These are phyloP conservation scores for Cucurbitaria berberidis DNA, from an alignment of 2,329 filamentous ascomycete genomes.

Conservation along the genomic window DNA sequence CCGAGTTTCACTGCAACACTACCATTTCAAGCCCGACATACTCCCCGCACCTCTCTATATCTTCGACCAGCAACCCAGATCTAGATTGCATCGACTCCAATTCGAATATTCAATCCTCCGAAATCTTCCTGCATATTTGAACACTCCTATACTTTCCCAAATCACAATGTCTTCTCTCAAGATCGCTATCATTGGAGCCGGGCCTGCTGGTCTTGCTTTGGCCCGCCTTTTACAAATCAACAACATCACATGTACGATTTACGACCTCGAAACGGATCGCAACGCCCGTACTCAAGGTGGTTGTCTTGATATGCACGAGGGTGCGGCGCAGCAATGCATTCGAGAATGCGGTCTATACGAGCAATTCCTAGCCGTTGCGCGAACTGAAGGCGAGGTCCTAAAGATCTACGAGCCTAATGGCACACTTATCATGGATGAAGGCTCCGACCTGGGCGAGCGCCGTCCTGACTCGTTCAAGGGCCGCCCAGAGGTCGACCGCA, in stretches of 20 bases:
- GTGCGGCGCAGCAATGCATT: slow-evolving; percentile 57
- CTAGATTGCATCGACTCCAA: background rate
- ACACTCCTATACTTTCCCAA: background rate
- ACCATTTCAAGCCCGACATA: background rate
- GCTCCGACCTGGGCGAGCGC: slow-evolving; percentile 2
- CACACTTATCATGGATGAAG: slow-evolving; percentile 17
- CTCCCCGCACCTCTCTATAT: background rate
- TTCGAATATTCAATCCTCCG: background rate
- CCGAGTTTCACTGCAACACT: background rate
- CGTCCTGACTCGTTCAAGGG: slow-evolving; percentile 6
- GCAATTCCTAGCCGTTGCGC: slow-evolving; percentile 51
- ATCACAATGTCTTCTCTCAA: background rate
- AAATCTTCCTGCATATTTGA: background rate
- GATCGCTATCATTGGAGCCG: slow-evolving; percentile 17
- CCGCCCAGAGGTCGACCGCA: slow-evolving; percentile 29
- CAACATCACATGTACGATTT: slow-evolving; percentile 56
- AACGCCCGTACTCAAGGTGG: slow-evolving; percentile 43
- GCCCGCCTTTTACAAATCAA: slow-evolving; percentile 58
- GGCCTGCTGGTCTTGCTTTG: slow-evolving; percentile 54
- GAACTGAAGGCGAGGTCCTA: slow-evolving; percentile 50
- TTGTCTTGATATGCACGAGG: slow-evolving; percentile 59
- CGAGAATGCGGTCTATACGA: slow-evolving; percentile 56
- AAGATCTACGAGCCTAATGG: slow-evolving; percentile 44
- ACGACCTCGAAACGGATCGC: slow-evolving; percentile 41
- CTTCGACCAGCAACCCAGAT: background rate